Conservation (phyloP, 2,329 filamentous ascomycete genomes). For the Lithohypha guttulata region DNA sequence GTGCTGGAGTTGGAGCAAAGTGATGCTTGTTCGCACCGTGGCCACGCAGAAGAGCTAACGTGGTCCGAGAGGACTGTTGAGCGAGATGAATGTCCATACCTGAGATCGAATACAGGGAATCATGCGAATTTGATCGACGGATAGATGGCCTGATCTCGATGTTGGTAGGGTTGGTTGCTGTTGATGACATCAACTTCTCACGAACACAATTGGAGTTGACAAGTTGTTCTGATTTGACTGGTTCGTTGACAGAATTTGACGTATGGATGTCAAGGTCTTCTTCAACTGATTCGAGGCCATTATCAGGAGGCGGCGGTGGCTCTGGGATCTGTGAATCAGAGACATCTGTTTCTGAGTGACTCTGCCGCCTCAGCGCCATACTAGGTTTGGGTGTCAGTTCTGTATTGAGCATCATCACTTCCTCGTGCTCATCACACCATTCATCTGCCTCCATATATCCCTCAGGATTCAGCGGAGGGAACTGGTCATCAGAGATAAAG, state of each 20-base stretch:
- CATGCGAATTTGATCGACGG: conserved; percentile 64
- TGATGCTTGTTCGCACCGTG: conserved; percentile 16
- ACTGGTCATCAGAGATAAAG: too few species aligned
- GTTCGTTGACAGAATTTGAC: background rate
- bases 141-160: conserved; percentile 32
- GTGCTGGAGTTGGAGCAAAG: conserved; percentile 23
- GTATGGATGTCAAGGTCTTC: background rate
- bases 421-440: too few species aligned
- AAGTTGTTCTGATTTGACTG: background rate
- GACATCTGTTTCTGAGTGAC: background rate
- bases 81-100: conserved; percentile 87
- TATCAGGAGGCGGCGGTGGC: conserved; percentile 1
- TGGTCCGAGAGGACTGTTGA: conserved; percentile 60
- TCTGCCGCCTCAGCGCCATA: background rate
- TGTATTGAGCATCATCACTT: background rate
- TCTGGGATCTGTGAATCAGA: background rate
- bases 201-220: too few species aligned
- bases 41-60: conserved; percentile 14
- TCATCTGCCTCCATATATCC: too few species aligned
- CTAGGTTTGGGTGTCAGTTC: conserved; percentile 5
- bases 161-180: background rate
- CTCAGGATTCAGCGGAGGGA: too few species aligned
- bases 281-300: background rate
- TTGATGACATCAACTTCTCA: too few species aligned
- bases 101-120: conserved; percentile 76